These are phyloP conservation scores for barley (Hordeum vulgare) DNA, from an alignment of 176 grass and related monocot genomes.

Conservation along the genomic window DNA sequence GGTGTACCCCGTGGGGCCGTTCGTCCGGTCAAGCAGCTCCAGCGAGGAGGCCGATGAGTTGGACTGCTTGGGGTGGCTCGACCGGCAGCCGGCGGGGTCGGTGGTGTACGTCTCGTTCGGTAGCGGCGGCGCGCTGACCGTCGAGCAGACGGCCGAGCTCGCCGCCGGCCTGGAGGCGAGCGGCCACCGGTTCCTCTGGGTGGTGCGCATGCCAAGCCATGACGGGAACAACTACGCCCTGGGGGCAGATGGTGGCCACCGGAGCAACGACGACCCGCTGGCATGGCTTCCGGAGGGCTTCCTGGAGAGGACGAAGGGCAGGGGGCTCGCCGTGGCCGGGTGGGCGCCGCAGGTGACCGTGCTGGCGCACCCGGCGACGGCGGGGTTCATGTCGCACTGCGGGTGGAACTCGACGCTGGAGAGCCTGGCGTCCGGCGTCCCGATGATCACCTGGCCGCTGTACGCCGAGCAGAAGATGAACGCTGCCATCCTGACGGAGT, in stretches of 20 bases:
- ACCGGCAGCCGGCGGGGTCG: slow-evolving; percentile 40
- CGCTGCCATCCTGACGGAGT: slow-evolving; percentile 6
- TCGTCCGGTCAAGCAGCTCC: slow-evolving; percentile 8
- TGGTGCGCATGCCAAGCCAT: slow-evolving; percentile 43
- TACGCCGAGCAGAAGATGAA: slow-evolving; percentile 36
- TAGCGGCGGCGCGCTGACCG: slow-evolving; percentile 40
- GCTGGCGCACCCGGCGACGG: slow-evolving; percentile 35
- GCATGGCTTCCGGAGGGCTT: slow-evolving; percentile 38
- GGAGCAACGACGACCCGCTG: slow-evolving; percentile 8
- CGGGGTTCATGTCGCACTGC: slow-evolving; percentile 62
- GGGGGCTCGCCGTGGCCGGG: slow-evolving; percentile 35
- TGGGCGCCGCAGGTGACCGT: slow-evolving; percentile 71
- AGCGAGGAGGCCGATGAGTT: not conserved
- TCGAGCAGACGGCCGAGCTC: slow-evolving; percentile 43
- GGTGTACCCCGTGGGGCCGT: slow-evolving; percentile 40
- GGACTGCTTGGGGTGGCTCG: slow-evolving; percentile 51
- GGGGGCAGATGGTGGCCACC: slow-evolving; percentile 18
- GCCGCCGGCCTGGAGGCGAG: slow-evolving; percentile 61
- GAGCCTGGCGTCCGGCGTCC: slow-evolving; percentile 26
- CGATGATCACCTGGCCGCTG: slow-evolving; percentile 35
- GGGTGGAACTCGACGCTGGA: slow-evolving; percentile 70
- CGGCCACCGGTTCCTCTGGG: slow-evolving; percentile 62
- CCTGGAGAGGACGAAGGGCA: slow-evolving; percentile 20
- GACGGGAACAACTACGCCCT: slow-evolving; percentile 20
- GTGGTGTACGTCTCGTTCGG: slow-evolving; percentile 70